These are phyloP conservation scores for Halteria grandinella DNA, from an alignment of 73 alveolate genomes.

Conservation along the genomic window DNA sequence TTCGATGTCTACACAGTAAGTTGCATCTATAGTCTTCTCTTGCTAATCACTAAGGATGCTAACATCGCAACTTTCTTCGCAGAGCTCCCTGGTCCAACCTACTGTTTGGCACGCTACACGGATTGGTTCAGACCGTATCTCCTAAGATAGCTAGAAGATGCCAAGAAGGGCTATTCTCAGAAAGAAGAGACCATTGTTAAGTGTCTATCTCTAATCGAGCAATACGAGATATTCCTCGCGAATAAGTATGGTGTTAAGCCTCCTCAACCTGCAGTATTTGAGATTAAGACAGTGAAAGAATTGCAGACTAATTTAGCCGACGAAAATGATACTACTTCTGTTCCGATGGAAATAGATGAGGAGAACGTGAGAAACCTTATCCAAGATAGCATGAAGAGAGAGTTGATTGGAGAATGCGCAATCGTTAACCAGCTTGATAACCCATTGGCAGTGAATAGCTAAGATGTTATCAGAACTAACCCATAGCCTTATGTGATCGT, in stretches of 20 bases:
- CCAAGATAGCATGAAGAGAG: too few species aligned
- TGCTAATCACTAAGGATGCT: slow-evolving; percentile 31
- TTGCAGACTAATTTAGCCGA: neutral
- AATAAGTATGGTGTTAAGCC: neutral
- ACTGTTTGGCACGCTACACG: slow-evolving; percentile 64
- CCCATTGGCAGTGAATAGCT: neutral
- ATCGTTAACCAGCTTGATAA: neutral
- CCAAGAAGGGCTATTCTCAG: slow-evolving; percentile 42
- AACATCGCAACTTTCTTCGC: slow-evolving; percentile 55
- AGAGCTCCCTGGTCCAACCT: slow-evolving; percentile 69
- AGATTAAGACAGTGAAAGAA: neutral
- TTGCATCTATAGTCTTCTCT: slow-evolving; percentile 54
- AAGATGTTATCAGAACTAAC: neutral
- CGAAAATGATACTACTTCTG: neutral
- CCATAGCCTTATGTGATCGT: slow-evolving; percentile 32
- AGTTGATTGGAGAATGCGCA: slow-evolving; percentile 1
- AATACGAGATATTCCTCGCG: slow-evolving; percentile 23
- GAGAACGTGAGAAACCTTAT: slow-evolving; percentile 36
- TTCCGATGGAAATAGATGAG: neutral
- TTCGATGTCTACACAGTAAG: slow-evolving; percentile 58
- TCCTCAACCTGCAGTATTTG: neutral
- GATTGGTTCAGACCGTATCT: slow-evolving; percentile 77
- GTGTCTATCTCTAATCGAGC: slow-evolving; percentile 19
- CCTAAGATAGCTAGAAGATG: slow-evolving; percentile 47
- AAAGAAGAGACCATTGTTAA: slow-evolving; percentile 27